phyloP scores from a whole-genome alignment of 2,329 filamentous ascomycete species.

The Didymella keratinophila region DNA sequence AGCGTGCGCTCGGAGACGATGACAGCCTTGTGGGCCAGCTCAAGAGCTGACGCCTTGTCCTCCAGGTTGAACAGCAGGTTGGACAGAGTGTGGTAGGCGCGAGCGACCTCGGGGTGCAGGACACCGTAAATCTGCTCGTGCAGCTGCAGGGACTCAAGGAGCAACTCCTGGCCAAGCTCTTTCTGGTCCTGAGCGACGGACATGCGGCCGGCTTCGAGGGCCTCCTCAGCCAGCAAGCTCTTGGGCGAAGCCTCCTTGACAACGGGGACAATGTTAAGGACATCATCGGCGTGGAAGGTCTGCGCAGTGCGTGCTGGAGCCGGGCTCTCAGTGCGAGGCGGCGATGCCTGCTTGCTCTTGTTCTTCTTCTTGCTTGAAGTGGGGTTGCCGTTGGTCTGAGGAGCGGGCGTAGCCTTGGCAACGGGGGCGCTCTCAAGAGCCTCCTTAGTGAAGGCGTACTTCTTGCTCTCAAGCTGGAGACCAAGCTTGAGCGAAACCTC shows the following conservation, averaged over 20 bases:
- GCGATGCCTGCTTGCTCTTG: slow-evolving; percentile 65
- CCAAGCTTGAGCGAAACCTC: slow-evolving; percentile 90
- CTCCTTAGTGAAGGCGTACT: slow-evolving; percentile 70
- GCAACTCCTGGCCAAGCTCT: slow-evolving; percentile 92
- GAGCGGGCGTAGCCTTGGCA: slow-evolving; percentile 26
- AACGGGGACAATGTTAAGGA: slow-evolving; percentile 91
- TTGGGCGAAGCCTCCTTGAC: slow-evolving; percentile 94
- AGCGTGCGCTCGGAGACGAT: slow-evolving; percentile 95
- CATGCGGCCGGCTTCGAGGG: slow-evolving; percentile 92
- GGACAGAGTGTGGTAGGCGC: slow-evolving; percentile 92
- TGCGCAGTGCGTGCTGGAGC: slow-evolving; percentile 56
- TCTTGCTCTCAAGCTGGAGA: slow-evolving; percentile 82
- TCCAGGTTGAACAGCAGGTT: slow-evolving; percentile 98
- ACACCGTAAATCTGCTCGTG: slow-evolving; percentile 99
- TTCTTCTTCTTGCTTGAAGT: slow-evolving; percentile 57
- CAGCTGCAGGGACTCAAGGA: slow-evolving; percentile 93
- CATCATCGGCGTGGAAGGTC: slow-evolving; percentile 84
- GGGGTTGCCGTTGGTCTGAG: slow-evolving; percentile 51
- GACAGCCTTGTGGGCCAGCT: slow-evolving; percentile 94
- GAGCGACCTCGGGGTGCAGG: slow-evolving; percentile 92
- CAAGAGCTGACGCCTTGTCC: slow-evolving; percentile 93
- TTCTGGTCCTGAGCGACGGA: slow-evolving; percentile 95
- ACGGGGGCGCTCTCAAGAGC: slow-evolving; percentile 30
- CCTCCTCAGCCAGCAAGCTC: slow-evolving; percentile 91
- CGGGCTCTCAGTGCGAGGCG: slow-evolving; percentile 54